A percentile compares a stretch with the other conserved stretches of the same genome.
These are phyloP conservation scores for Populus simonii DNA, from an alignment of 345 rosid genomes.

Conservation along the genomic window DNA sequence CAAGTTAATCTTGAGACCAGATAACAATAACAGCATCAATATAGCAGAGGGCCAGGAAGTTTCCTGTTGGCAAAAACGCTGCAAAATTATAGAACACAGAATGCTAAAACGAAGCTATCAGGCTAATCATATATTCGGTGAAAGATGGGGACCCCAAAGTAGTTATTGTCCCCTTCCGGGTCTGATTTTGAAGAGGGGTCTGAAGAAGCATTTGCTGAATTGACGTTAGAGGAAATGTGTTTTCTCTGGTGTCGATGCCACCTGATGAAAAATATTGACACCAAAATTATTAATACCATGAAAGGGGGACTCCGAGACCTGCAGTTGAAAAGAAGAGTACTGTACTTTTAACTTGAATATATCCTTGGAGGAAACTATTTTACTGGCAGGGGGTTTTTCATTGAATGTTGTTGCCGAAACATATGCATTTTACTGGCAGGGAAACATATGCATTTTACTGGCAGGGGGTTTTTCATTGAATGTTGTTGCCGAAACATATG, in stretches of 20 bases:
- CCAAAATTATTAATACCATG: constrained; percentile 13
- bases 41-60: background rate
- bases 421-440: no score
- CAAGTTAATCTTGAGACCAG: background rate
- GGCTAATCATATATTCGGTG: background rate
- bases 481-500: background rate
- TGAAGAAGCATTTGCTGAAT: constrained; percentile 22
- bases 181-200: constrained; percentile 33
- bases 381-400: background rate
- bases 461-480: background rate
- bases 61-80: background rate
- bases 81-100: no score
- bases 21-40: background rate
- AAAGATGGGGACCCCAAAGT: constrained; percentile 10
- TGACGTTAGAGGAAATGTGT: constrained; percentile 7
- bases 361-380: background rate
- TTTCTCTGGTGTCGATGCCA: constrained; percentile 9
- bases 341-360: background rate
- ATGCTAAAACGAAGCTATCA: background rate
- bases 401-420: no score
- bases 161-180: constrained; percentile 23
- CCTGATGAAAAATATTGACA: constrained; percentile 11
- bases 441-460: no score
- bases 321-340: constrained; percentile 10
- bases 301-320: constrained; percentile 39